phyloP scores from a whole-genome alignment of 495 filamentous ascomycete species.

The Aspergillus saccharolyticus region DNA sequence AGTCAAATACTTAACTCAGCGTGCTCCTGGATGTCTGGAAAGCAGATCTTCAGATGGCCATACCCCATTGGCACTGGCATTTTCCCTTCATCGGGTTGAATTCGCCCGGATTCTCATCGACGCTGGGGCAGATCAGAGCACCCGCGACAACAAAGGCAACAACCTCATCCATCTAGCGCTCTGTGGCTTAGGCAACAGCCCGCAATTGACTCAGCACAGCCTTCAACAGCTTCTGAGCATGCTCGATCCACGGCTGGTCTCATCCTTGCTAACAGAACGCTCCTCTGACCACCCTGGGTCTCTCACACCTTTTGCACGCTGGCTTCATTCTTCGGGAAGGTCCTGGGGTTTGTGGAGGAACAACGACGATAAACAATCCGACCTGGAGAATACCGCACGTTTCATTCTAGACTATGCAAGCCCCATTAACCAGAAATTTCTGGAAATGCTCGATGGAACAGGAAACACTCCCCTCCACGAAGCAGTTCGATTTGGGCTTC shows the following conservation, averaged over 20 bases:
- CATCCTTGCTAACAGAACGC: conserved; percentile 43
- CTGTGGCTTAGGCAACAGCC: neutral
- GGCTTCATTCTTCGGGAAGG: conserved; percentile 21
- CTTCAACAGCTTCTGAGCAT: conserved; percentile 46
- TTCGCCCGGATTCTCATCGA: conserved; percentile 56
- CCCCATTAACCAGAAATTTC: conserved; percentile 43
- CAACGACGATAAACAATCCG: neutral
- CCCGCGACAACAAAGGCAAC: conserved; percentile 45
- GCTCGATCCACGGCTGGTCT: conserved; percentile 45
- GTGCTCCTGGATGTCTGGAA: conserved; percentile 54
- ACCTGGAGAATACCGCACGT: conserved; percentile 16
- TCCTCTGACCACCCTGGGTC: conserved; percentile 35
- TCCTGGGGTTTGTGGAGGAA: neutral
- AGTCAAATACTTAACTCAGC: conserved; percentile 55
- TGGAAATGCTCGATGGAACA: conserved; percentile 58
- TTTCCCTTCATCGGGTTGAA: conserved; percentile 42
- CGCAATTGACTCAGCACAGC: conserved; percentile 16
- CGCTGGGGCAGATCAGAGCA: conserved; percentile 59
- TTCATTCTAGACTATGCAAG: conserved; percentile 47
- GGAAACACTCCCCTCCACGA: conserved; percentile 63
- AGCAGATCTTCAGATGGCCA: conserved; percentile 47
- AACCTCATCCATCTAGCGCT: conserved; percentile 60
- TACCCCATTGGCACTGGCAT: conserved; percentile 60
- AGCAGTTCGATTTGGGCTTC: conserved; percentile 38
- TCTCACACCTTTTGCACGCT: conserved; percentile 45